A percentile compares a stretch with the other conserved stretches of the same genome.
Conservation (phyloP, 768 basidiomycete genomes). For the Roridomyces roridus region DNA sequence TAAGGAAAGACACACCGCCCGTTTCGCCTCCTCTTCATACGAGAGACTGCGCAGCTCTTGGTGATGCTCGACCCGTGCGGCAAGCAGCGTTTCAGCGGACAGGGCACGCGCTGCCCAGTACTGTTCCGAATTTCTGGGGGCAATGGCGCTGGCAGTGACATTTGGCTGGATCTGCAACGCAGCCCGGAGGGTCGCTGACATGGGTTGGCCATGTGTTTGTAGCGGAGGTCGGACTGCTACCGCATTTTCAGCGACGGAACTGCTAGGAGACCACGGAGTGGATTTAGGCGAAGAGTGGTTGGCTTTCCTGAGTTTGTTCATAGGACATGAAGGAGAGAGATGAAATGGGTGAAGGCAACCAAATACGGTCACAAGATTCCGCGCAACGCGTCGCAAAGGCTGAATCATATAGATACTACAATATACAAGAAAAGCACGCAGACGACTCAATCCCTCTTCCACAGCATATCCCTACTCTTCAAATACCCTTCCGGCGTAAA, state of each 20-base stretch:
- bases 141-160: neutral
- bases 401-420: too few relatives aligned
- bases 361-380: too few relatives aligned
- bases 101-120: constrained; percentile 76
- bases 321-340: neutral
- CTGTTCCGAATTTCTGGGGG: constrained; percentile 44
- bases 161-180: neutral
- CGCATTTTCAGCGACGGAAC: neutral
- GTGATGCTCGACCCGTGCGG: constrained; percentile 53
- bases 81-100: constrained; percentile 66
- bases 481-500: constrained; percentile 56
- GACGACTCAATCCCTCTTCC: constrained; percentile 9
- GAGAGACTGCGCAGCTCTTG: constrained; percentile 52
- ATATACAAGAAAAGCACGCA: too few relatives aligned
- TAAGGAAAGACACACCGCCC: constrained; percentile 44
- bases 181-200: constrained; percentile 9
- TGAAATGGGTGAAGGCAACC: too few relatives aligned
- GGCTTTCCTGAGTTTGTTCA: constrained; percentile 20
- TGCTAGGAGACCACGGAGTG: neutral
- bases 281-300: constrained; percentile 11
- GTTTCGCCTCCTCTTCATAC: constrained; percentile 50
- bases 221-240: constrained; percentile 11
- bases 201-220: neutral
- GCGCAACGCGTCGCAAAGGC: too few relatives aligned
- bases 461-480: constrained; percentile 18